Base-by-base conservation (phyloP, 306 rosid genomes). In the Geum urbanum region DNA sequence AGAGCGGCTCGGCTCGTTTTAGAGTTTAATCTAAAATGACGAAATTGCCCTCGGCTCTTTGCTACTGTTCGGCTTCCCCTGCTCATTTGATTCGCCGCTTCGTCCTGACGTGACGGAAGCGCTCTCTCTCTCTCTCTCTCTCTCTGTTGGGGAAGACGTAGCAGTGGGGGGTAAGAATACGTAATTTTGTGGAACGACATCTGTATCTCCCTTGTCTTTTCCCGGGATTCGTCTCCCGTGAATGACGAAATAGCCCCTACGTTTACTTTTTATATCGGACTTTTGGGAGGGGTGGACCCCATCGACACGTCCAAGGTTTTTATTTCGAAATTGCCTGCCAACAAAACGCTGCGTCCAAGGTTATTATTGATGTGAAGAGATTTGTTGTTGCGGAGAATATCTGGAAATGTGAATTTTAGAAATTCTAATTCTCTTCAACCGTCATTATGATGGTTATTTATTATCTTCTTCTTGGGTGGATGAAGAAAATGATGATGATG, bases 51-150 rank as follows among this genome's bases (percentile, higher is more conserved):
- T 80, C 72, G 37, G 3, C 37, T 32, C 37, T 32, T 32, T 32
- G 37, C 37, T n/a, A n/a, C n/a, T n/a, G 1, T 8, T 9, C 40
- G 62, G 6, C 15, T 55, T 77, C 45, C 20, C 14, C 8, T 18
- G 37, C 19, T 8, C 13, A 14, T 46, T 40, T 39, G 41, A 13
- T 5, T 7, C 27, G 53, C n/a, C 54, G 69, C 77, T 75, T 57
- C 83, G 68, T 12, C 75, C 72, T 76, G 82, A 86, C 86, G 86
- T 72, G 83, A 79, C 79, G 86, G 85, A 82, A 70, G 71, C 77
- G 37, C 75, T 84, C 52, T 1, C 32, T 27, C 32, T 27, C 32
- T 27, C 32, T 27, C 32, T 27, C 32, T 27, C 32, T 27, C 32
- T 27, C 32, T 27, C 32, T 27, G 32, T 27, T 27, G 32, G 32